Percentiles rank a stretch among this genome's conserved stretches.
Conservation (phyloP, 179 eudicot species). For the Patellifolia procumbens region DNA sequence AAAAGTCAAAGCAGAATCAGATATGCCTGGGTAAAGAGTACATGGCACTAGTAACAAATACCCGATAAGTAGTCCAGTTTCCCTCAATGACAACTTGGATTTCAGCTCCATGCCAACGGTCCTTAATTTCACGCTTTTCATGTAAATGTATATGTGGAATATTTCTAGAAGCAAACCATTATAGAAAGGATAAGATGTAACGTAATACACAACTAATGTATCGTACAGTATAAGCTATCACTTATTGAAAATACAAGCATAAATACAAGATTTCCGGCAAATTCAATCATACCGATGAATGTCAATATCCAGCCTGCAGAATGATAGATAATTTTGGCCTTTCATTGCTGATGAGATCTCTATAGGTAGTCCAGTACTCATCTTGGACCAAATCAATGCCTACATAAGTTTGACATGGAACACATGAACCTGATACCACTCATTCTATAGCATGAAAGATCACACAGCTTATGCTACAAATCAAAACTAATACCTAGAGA, state of each 20-base stretch:
- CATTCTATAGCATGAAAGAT: neutral
- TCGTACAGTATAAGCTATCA: neutral
- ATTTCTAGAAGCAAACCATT: slow-evolving; percentile 51
- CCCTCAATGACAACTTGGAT: slow-evolving; percentile 99
- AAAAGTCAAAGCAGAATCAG: slow-evolving; percentile 9
- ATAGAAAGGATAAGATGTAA: neutral
- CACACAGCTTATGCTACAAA: neutral
- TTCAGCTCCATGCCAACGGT: slow-evolving; percentile 97
- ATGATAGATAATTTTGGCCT: slow-evolving; percentile 64
- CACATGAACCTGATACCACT: slow-evolving; percentile 2
- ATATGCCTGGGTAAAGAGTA: slow-evolving; percentile 11
- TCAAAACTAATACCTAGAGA: neutral
- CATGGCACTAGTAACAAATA: slow-evolving; percentile 35
- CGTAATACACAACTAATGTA: neutral
- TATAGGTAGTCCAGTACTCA: slow-evolving; percentile 98
- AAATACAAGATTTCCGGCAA: neutral
- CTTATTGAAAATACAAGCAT: slow-evolving; percentile 8
- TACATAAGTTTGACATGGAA: slow-evolving; percentile 24
- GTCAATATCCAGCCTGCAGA: slow-evolving; percentile 97
- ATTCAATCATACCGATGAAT: slow-evolving; percentile 66
- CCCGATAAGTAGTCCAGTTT: slow-evolving; percentile 98
- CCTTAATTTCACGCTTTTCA: slow-evolving; percentile 77
- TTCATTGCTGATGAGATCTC: slow-evolving; percentile 87
- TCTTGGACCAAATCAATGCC: slow-evolving; percentile 99
- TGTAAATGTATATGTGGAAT: slow-evolving; percentile 92